Evolutionary conservation across 2,329 filamentous ascomycete genomes (phyloP).

Genomic region (Tolypocladium amazonense): DNA sequence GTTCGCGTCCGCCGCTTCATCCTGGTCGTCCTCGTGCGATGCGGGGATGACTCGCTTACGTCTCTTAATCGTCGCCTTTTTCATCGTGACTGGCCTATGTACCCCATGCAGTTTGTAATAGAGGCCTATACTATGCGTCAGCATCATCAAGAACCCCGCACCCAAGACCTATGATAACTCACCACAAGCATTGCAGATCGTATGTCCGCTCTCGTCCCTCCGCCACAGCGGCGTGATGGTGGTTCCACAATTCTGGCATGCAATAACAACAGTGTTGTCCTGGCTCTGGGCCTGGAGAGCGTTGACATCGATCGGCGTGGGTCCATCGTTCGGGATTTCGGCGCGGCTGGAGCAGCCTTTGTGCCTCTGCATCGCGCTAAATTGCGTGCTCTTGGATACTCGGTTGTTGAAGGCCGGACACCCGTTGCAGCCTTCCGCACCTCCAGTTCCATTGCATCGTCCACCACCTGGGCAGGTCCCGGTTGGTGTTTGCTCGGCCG

Average conservation of each 20-base stretch:
- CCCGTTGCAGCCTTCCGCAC: slow-evolving; percentile 87
- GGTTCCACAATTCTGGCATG: slow-evolving; percentile 93
- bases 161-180: slow-evolving; percentile 21
- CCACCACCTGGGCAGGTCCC: slow-evolving; percentile 96
- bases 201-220: slow-evolving; percentile 86
- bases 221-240: slow-evolving; percentile 96
- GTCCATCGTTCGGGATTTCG: slow-evolving; percentile 14
- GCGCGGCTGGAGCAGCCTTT: slow-evolving; percentile 20
- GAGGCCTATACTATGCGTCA: slow-evolving; percentile 48
- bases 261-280: slow-evolving; percentile 50
- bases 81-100: slow-evolving; percentile 95
- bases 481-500: slow-evolving; percentile 60
- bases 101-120: slow-evolving; percentile 95
- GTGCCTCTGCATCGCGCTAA: slow-evolving; percentile 45
- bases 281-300: slow-evolving; percentile 19
- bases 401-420: slow-evolving; percentile 98
- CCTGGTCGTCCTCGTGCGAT: slow-evolving; percentile 38
- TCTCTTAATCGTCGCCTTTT: slow-evolving; percentile 93
- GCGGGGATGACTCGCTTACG: slow-evolving; percentile 90
- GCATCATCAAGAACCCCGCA: background rate
- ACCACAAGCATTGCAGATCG: slow-evolving; percentile 98
- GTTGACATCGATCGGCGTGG: slow-evolving; percentile 22
- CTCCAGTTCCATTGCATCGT: slow-evolving; percentile 90
- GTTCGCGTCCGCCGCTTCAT: slow-evolving; percentile 37
- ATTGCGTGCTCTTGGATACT: slow-evolving; percentile 75